phyloP scores from a whole-genome alignment of 352 stramenopile genomes.

The Pythium oligandrum region DNA sequence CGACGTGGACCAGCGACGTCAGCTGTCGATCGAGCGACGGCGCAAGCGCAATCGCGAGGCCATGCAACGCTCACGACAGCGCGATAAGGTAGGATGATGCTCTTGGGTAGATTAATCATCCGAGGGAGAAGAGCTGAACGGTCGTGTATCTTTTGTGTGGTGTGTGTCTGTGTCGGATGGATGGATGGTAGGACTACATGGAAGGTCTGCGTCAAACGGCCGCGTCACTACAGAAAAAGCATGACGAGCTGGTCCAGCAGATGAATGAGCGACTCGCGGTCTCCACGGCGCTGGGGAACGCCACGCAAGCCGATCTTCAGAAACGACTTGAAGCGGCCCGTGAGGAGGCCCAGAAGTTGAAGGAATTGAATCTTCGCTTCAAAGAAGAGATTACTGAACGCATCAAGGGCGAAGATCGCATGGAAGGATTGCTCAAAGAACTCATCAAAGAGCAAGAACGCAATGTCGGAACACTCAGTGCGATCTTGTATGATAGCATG shows the following conservation, averaged over 20 bases:
- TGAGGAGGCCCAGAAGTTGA: constrained; percentile 26
- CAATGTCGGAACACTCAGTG: constrained; percentile 6
- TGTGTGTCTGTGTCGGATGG: background rate
- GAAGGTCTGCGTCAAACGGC: constrained; percentile 31
- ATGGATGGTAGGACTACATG: constrained; percentile 31
- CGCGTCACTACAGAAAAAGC: constrained; percentile 24
- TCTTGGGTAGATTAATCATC: background rate
- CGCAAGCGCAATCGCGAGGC: constrained; percentile 54
- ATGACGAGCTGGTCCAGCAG: constrained; percentile 28
- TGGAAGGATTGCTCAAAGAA: constrained; percentile 51
- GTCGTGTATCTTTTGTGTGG: background rate
- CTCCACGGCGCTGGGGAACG: background rate
- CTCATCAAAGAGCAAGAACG: constrained; percentile 23
- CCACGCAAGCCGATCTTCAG: constrained; percentile 21
- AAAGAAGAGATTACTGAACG: constrained; percentile 38
- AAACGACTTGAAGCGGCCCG: constrained; percentile 26
- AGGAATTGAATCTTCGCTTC: constrained; percentile 41
- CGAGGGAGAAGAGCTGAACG: constrained; percentile 1
- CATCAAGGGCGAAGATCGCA: constrained; percentile 49
- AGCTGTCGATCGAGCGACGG: constrained; percentile 35
- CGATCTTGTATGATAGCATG: constrained; percentile 15
- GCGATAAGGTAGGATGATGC: constrained; percentile 22
- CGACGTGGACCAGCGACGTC: background rate
- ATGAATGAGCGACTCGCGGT: constrained; percentile 31
- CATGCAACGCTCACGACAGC: constrained; percentile 50